phyloP scores from a whole-genome alignment of 352 stramenopile genomes.

The Hyaloperonospora brassicae region DNA sequence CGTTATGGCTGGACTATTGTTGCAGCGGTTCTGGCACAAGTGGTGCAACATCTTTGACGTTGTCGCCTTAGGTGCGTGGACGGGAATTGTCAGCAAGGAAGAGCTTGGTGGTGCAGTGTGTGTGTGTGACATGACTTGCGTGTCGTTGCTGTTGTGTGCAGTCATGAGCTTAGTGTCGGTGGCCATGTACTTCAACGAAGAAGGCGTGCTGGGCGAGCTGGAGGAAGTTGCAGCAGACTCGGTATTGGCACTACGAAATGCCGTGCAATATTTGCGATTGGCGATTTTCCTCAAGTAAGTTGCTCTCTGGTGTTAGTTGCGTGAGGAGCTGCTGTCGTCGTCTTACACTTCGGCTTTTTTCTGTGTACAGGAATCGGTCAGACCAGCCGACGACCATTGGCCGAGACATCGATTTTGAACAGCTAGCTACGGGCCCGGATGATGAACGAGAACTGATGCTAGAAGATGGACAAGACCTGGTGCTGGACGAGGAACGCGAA shows the following conservation, averaged over 20 bases:
- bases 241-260: constrained; percentile 67
- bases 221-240: constrained; percentile 76
- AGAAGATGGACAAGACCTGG: constrained; percentile 37
- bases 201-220: constrained; percentile 70
- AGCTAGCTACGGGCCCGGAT: constrained; percentile 29
- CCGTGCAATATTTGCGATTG: constrained; percentile 71
- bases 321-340: neutral
- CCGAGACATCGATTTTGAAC: constrained; percentile 61
- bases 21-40: constrained; percentile 72
- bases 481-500: constrained; percentile 36
- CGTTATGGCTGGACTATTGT: constrained; percentile 1
- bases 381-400: constrained; percentile 35
- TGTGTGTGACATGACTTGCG: constrained; percentile 2
- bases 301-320: neutral
- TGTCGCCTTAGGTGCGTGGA: constrained; percentile 45
- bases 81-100: neutral
- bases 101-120: constrained; percentile 1
- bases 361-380: constrained; percentile 42
- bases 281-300: constrained; percentile 80
- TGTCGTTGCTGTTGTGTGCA: constrained; percentile 15
- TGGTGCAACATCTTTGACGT: constrained; percentile 85
- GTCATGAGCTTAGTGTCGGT: constrained; percentile 74
- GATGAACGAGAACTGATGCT: constrained; percentile 44
- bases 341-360: constrained; percentile 1
- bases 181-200: constrained; percentile 79